Evolutionary conservation across 805 yeast species (phyloP).

Genomic region (Sugiyamaella lignohabitans): DNA sequence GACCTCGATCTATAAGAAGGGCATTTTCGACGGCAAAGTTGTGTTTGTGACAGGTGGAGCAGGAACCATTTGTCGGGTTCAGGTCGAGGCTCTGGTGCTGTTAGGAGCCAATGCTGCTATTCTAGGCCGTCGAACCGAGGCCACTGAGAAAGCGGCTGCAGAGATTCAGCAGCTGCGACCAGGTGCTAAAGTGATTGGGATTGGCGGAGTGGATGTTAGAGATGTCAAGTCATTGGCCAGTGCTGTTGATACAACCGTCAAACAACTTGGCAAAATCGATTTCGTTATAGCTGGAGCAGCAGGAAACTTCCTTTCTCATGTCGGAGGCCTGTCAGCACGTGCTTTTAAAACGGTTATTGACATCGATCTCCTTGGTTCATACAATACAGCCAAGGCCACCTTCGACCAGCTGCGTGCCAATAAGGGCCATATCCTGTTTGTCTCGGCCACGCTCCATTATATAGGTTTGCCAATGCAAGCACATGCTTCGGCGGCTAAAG

Average conservation of each 20-base stretch:
- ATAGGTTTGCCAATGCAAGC: conserved; percentile 82
- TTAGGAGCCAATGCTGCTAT: conserved; percentile 89
- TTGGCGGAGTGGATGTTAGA: conserved; percentile 75
- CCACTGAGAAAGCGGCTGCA: conserved; percentile 59
- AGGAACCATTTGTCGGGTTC: conserved; percentile 90
- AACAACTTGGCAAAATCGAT: conserved; percentile 70
- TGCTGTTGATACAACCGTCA: conserved; percentile 64
- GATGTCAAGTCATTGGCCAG: conserved; percentile 48
- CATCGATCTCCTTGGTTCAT: conserved; percentile 84
- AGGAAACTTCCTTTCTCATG: conserved; percentile 81
- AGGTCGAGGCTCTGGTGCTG: conserved; percentile 73
- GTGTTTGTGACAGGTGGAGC: conserved; percentile 95
- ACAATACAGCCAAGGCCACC: conserved; percentile 81
- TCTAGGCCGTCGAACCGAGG: conserved; percentile 66
- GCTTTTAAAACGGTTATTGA: conserved; percentile 85
- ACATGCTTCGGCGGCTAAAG: conserved; percentile 93
- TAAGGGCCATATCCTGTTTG: conserved; percentile 69
- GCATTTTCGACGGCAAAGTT: conserved; percentile 73
- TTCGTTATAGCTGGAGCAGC: conserved; percentile 94
- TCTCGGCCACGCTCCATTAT: conserved; percentile 85
- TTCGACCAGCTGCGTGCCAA: conserved; percentile 55
- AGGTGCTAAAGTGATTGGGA: conserved; percentile 62
- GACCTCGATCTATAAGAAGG: conserved; percentile 40
- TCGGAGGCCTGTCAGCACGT: conserved; percentile 69
- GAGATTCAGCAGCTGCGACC: conserved; percentile 52